These are phyloP conservation scores for Alloteropsis semialata DNA, from an alignment of 176 grass and related monocot species.

Conservation along the genomic window DNA sequence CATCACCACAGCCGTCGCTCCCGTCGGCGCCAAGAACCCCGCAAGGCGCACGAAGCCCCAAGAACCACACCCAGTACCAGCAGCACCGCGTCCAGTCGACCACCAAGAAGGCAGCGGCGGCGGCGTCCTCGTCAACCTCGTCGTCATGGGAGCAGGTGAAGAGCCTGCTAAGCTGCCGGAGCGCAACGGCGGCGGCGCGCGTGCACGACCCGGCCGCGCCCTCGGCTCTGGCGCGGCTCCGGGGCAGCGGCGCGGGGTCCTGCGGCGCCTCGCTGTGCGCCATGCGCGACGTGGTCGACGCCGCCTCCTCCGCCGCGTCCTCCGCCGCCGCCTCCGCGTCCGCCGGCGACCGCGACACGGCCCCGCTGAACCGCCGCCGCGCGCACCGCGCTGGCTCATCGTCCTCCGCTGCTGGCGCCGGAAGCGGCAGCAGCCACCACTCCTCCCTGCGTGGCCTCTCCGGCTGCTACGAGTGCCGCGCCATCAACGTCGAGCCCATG, in stretches of 20 bases:
- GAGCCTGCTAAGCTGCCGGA: slow-evolving; percentile 78
- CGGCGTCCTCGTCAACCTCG: not conserved
- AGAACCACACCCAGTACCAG: not conserved
- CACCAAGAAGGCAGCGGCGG: not conserved
- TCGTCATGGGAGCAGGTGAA: slow-evolving; percentile 87
- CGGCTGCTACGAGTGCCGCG: slow-evolving; percentile 87
- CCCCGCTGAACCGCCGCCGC: slow-evolving; percentile 37
- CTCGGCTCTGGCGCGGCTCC: slow-evolving; percentile 27
- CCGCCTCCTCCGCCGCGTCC: slow-evolving; percentile 45
- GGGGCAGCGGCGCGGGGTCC: not conserved
- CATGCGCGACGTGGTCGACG: slow-evolving; percentile 69
- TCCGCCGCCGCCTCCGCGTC: slow-evolving; percentile 35
- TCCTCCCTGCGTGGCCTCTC: slow-evolving; percentile 52
- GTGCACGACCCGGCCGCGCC: slow-evolving; percentile 58
- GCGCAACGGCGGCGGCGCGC: slow-evolving; percentile 43
- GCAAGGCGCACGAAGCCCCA: not conserved
- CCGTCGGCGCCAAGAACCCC: slow-evolving; percentile 18
- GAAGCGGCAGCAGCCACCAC: slow-evolving; percentile 12
- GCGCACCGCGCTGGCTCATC: slow-evolving; percentile 10
- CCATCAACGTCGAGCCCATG: slow-evolving; percentile 73
- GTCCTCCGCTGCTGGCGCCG: not conserved
- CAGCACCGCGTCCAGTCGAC: not conserved
- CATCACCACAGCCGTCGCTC: slow-evolving; percentile 9
- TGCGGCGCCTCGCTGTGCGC: slow-evolving; percentile 62
- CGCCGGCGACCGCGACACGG: slow-evolving; percentile 38